Percentiles rank a stretch among this genome's conserved stretches.
These are phyloP conservation scores for Xylaria sp. DNA, from an alignment of 2,329 filamentous ascomycete species.

Conservation along the genomic window DNA sequence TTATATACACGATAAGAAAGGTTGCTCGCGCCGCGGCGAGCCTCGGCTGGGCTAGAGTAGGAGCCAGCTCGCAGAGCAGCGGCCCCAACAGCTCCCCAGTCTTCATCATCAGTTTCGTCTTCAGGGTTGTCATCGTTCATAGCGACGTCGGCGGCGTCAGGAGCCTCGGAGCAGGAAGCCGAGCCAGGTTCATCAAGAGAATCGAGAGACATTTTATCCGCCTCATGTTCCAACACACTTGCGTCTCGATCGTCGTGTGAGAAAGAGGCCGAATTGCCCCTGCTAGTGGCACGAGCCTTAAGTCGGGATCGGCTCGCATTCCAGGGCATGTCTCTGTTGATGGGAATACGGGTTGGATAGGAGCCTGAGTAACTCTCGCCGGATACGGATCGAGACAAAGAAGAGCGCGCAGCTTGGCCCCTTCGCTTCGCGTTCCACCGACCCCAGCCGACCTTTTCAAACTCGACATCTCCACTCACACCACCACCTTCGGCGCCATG, in stretches of 20 bases:
- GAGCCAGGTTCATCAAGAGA: constrained; percentile 73
- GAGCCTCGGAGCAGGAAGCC: constrained; percentile 80
- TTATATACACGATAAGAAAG: constrained; percentile 62
- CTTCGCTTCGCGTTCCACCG: constrained; percentile 88
- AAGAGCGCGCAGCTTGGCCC: constrained; percentile 67
- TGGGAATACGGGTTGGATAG: constrained; percentile 67
- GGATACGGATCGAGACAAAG: constrained; percentile 56
- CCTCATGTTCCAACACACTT: constrained; percentile 83
- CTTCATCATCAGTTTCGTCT: constrained; percentile 93
- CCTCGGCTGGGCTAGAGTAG: constrained; percentile 65
- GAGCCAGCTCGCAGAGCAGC: constrained; percentile 80
- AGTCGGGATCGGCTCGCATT: constrained; percentile 61
- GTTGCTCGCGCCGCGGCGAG: constrained; percentile 66
- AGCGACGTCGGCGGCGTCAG: constrained; percentile 68
- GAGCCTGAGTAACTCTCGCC: constrained; percentile 55
- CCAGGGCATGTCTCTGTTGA: constrained; percentile 59
- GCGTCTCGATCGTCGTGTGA: constrained; percentile 76
- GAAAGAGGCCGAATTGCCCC: constrained; percentile 78
- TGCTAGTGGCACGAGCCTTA: constrained; percentile 67
- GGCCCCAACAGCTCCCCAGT: constrained; percentile 91
- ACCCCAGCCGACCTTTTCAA: constrained; percentile 97
- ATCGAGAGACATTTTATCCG: constrained; percentile 93
- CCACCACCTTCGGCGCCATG: constrained; percentile 69
- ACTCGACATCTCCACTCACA: constrained; percentile 77
- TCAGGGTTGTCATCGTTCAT: constrained; percentile 82